Conservation (phyloP, 345 rosid species). For the Moricandia arvensis region DNA sequence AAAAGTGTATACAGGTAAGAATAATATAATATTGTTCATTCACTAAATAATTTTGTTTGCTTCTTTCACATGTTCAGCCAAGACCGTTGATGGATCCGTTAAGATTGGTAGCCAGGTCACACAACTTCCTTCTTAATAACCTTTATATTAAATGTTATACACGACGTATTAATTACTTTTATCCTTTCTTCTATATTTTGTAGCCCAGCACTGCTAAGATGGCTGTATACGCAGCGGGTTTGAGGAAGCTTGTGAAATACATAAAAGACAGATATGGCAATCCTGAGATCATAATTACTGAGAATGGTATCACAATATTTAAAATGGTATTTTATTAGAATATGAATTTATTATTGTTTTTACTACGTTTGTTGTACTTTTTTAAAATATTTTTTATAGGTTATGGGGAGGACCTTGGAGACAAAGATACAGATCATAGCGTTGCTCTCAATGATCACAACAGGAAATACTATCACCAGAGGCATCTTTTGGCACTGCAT, state of each 20-base stretch:
- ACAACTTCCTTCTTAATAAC: background rate
- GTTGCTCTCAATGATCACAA: conserved; percentile 36
- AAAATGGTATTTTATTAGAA: background rate
- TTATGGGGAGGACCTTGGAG: conserved; percentile 37
- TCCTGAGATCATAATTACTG: conserved; percentile 49
- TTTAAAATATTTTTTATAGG: background rate
- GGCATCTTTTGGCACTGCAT: conserved; percentile 27
- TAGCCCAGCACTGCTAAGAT: conserved; percentile 42
- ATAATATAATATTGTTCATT: background rate
- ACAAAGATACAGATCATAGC: conserved; percentile 22
- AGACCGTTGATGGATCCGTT: conserved; percentile 35
- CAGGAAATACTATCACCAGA: conserved; percentile 35
- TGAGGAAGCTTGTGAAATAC: conserved; percentile 41
- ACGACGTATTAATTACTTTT: background rate
- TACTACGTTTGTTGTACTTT: background rate
- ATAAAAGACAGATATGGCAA: conserved; percentile 36
- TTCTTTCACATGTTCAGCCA: background rate
- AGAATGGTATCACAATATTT: conserved; percentile 40
- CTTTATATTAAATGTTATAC: background rate
- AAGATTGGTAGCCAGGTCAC: conserved; percentile 38
- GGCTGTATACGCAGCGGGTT: conserved; percentile 43
- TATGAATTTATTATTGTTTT: background rate
- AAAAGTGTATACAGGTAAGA: too few relatives aligned
- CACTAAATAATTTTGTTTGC: background rate
- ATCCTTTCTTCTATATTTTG: conserved; percentile 1